Base-by-base conservation (phyloP, 1,284 basidiomycete genomes). In the Schizophyllum amplum region DNA sequence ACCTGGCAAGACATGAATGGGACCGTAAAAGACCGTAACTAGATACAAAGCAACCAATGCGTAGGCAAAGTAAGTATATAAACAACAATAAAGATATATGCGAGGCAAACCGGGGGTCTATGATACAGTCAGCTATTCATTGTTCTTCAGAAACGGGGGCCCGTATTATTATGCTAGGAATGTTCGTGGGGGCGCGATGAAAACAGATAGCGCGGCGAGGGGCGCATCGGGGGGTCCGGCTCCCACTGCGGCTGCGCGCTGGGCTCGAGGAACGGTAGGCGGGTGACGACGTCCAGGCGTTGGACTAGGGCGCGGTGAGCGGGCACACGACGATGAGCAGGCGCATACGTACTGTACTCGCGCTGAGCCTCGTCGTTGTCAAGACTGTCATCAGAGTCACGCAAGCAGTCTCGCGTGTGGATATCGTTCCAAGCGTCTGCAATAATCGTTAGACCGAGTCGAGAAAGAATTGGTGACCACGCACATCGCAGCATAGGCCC, bases 381-480 rank as follows among this genome's bases (percentile, higher is more conserved):
- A 24, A 68, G 65, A 62, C 81, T 79, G 48, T 82, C 80, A 62
- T 86, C 84, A 22, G 79, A 83, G 62, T 81, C 81, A 50, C 73
- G 63, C 27, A 82, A 68, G 20, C 80, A 76, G 62, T 81, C 81
- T 54, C 74, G 77, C 50, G 72, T 77, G 54, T 71, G 76, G 57
- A 81, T 72, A 52, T 76, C 71, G 62, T 83, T 76, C 79, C 78
- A 85, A 17, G 80, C 78, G 64, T 85, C 83, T 86, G 65, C 53
- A 48, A 57, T 57, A 55, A 57, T 24, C 47, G 24, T 50, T 47
- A 61, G 55, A 46, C 54, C 47, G 25, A 53, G 46, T 27, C 23
- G 25, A 20, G 27, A 47, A 53, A 48, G 24, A 25, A 25, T 4
- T 53, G 50, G 42, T 51, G 22, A 7, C 20, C 17, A 67, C 80